Base-by-base conservation (phyloP, 2,329 filamentous ascomycete genomes). In the Blastomyces gilchristii region DNA sequence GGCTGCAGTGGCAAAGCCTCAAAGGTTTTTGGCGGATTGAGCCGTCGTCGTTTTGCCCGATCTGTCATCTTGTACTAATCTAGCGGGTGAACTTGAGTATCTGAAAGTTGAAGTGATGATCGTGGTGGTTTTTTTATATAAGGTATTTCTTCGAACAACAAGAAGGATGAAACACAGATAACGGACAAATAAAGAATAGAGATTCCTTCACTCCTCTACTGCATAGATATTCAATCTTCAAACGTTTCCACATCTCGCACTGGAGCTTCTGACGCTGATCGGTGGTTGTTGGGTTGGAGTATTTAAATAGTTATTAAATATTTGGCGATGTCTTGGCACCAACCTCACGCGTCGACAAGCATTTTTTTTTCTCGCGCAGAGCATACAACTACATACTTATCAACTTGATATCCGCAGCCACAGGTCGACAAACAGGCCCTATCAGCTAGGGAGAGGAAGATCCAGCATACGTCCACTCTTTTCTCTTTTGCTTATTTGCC, bases 1-100 rank as follows among this genome's bases (percentile, higher is more conserved):
- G 73, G 66, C 47, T 67, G 65, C 47, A 71, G 71, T 56, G 72
- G 68, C 8, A 72, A 69, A 50, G 70, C 70, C 22, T 66, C 66
- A 41, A 67, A 70, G 62, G 60, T 39, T n/a, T 64, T 63, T 57
- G 54, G 63, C 37, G 67, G 62, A 53, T 67, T 67, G 41, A 72
- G 60, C 22, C 72, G 71, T 58, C 68, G 69, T 60, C 70, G 70
- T 67, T 74, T 76, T 34, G 65, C 37, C 12, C 70, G 67, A 60
- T 68, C 67, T 37, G 63, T 68, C 74, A 77, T 77, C 12, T 49
- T 12, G 41, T 25, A 34, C 53, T 22, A 31, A 18, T 22, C 11
- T 14, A 18, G 14, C 22, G 25, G 49, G 31, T 11, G 31, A 39
- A 31, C 25, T 53, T 16, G 28, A 34, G 2, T 18, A 7, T 37